Evolutionary conservation across 2,329 filamentous ascomycete genomes (phyloP).

Genomic region (Penicillium hordei): DNA sequence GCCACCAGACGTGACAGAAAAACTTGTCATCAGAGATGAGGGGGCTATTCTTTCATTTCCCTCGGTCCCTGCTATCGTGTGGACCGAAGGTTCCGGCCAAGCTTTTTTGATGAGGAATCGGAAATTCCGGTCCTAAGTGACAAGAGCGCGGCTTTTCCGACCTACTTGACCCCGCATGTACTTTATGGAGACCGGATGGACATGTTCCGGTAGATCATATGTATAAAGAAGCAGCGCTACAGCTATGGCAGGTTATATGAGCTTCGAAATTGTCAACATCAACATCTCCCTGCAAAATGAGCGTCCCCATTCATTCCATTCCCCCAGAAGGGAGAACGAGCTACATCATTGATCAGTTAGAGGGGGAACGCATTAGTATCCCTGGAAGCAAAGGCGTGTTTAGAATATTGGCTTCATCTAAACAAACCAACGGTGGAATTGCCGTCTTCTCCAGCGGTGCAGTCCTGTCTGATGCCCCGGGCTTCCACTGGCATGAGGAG

Average conservation of each 20-base stretch:
- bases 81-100: not conserved
- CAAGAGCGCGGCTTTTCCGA: not conserved
- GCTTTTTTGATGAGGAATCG: not conserved
- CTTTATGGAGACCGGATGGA: not conserved
- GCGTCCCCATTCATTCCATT: not conserved
- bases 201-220: not conserved
- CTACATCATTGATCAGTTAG: not conserved
- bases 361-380: not conserved
- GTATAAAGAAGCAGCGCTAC: not conserved
- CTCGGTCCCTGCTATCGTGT: not conserved
- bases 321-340: not conserved
- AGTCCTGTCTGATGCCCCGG: not conserved
- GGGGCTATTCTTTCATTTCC: not conserved
- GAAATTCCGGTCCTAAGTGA: not conserved
- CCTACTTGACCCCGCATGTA: no score
- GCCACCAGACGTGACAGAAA: no score
- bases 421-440: not conserved
- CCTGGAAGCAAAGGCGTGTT: not conserved
- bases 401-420: not conserved
- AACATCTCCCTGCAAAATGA: not conserved
- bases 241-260: not conserved
- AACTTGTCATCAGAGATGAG: not conserved
- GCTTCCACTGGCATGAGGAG: not conserved
- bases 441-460: not conserved
- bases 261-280: not conserved